Evolutionary conservation across 495 filamentous ascomycete genomes (phyloP).

Genomic region (Recurvomyces mirabilis): DNA sequence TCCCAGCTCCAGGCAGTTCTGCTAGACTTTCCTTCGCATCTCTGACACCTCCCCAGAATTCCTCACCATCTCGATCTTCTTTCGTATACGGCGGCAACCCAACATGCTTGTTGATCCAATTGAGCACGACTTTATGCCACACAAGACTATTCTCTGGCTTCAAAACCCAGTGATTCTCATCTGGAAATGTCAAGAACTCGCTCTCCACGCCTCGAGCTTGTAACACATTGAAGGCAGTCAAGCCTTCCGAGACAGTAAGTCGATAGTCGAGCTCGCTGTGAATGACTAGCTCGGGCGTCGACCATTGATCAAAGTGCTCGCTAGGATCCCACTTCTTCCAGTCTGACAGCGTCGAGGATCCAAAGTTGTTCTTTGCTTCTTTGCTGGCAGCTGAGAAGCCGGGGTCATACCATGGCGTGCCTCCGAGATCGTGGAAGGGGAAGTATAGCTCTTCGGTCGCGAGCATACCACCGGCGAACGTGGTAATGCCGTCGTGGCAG

Average conservation of each 20-base stretch:
- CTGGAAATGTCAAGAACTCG: constrained; percentile 63
- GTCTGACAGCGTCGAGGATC: constrained; percentile 39
- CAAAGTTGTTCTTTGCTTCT: constrained; percentile 58
- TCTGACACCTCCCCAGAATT: constrained; percentile 14
- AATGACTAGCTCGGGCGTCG: constrained; percentile 78
- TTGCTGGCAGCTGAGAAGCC: constrained; percentile 20
- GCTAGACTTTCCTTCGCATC: constrained; percentile 3
- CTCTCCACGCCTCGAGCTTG: constrained; percentile 64
- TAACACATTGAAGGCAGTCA: constrained; percentile 80
- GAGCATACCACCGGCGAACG: constrained; percentile 39
- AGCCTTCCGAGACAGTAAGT: constrained; percentile 68
- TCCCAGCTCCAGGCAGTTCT: constrained; percentile 12
- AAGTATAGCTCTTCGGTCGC: constrained; percentile 41
- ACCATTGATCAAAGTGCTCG: constrained; percentile 56
- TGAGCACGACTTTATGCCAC: constrained; percentile 82
- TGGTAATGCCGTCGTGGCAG: constrained; percentile 56
- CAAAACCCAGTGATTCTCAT: constrained; percentile 79
- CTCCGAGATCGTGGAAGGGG: constrained; percentile 33
- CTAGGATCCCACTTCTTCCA: constrained; percentile 82
- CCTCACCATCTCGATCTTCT: constrained; percentile 11
- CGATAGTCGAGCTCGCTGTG: constrained; percentile 90
- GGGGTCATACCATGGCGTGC: constrained; percentile 35
- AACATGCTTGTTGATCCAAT: constrained; percentile 78
- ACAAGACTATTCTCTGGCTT: constrained; percentile 83
- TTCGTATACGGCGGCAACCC: constrained; percentile 36